Conservation (phyloP, 179 eudicot genomes). For the Monotropa hypopitys region DNA sequence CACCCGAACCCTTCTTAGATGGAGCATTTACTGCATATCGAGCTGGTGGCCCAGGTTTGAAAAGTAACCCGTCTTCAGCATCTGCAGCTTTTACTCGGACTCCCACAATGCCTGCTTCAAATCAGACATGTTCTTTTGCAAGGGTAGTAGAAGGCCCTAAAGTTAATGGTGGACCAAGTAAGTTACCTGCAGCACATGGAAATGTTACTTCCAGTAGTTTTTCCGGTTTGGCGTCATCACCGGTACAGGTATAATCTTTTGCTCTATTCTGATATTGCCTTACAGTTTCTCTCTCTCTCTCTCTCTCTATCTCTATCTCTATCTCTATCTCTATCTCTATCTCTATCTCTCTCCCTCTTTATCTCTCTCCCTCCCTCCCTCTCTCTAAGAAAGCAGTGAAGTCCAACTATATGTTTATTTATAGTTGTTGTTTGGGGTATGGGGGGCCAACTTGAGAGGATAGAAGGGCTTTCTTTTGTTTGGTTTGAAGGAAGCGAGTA, state of each 20-base stretch:
- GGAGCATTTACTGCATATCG: constrained; percentile 30
- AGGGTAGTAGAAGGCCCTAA: constrained; percentile 36
- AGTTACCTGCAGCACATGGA: constrained; percentile 29
- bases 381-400: neutral
- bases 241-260: constrained; percentile 35
- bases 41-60: constrained; percentile 29
- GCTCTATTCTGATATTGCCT: neutral
- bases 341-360: too few species aligned
- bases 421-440: neutral
- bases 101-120: constrained; percentile 32
- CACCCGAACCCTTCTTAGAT: constrained; percentile 28
- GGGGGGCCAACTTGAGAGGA: neutral
- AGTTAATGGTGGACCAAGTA: constrained; percentile 37
- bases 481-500: neutral
- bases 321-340: too few species aligned
- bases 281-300: neutral
- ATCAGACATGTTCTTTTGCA: constrained; percentile 23
- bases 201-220: constrained; percentile 24
- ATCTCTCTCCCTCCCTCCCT: neutral
- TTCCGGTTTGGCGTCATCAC: constrained; percentile 29
- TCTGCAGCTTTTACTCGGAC: constrained; percentile 27
- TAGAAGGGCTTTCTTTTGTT: neutral
- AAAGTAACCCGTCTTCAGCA: constrained; percentile 30
- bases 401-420: neutral
- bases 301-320: too few species aligned